These are phyloP conservation scores for Colletotrichum graminicola DNA, from an alignment of 2,329 filamentous ascomycete genomes.

Conservation along the genomic window DNA sequence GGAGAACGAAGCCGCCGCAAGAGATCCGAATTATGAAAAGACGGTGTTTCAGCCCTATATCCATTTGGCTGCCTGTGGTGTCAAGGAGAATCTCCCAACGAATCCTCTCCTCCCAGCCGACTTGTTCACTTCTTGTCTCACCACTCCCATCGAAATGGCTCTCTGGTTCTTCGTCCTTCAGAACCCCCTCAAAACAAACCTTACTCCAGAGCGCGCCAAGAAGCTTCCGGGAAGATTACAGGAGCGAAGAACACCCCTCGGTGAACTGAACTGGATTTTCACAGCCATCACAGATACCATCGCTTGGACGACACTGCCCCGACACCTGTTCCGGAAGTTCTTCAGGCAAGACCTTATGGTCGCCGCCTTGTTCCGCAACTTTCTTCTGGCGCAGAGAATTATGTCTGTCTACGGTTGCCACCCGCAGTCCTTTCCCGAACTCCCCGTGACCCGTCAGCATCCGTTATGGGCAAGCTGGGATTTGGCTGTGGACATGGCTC, in stretches of 20 bases:
- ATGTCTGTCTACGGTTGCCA: slow-evolving; percentile 98
- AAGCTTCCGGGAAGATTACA: slow-evolving; percentile 92
- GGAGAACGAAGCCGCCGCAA: slow-evolving; percentile 79
- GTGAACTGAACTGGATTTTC: slow-evolving; percentile 99
- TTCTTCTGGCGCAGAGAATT: slow-evolving; percentile 91
- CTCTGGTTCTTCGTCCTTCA: slow-evolving; percentile 96
- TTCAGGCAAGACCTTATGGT: slow-evolving; percentile 99
- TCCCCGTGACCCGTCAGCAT: slow-evolving; percentile 96
- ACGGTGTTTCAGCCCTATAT: slow-evolving; percentile 79
- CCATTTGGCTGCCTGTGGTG: slow-evolving; percentile 90
- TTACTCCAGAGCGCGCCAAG: slow-evolving; percentile 85
- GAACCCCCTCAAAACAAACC: slow-evolving; percentile 77
- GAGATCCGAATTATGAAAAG: slow-evolving; percentile 87
- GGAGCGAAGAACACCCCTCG: slow-evolving; percentile 91
- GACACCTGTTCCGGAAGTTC: slow-evolving; percentile 93
- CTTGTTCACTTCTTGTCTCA: slow-evolving; percentile 94
- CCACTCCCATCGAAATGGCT: slow-evolving; percentile 97
- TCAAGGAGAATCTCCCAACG: slow-evolving; percentile 92
- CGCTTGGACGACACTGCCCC: slow-evolving; percentile 94
- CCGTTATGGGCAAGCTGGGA: slow-evolving; percentile 98
- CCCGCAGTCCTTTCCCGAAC: slow-evolving; percentile 88
- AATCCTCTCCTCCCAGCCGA: slow-evolving; percentile 95
- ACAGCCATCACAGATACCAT: slow-evolving; percentile 99
- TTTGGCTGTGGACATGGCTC: slow-evolving; percentile 92
- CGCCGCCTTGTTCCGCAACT: slow-evolving; percentile 96